Evolutionary conservation across 164 flowering plant species (phyloP), one percentile per base, ranked within the genome.

Genomic region (Stephania japonica): DNA sequence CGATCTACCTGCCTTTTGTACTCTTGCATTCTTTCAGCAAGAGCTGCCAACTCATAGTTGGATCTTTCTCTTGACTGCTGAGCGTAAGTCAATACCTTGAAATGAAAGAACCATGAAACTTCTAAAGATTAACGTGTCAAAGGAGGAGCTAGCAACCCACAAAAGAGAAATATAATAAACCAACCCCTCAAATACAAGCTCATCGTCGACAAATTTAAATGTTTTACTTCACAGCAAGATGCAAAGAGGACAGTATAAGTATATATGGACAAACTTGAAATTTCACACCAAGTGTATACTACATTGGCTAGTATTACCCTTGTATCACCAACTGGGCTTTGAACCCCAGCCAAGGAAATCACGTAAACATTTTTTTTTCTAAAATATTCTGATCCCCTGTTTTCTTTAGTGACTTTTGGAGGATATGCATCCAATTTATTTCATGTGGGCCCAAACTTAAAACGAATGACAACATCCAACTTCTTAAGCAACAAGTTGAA

Each of bases 11-110:
- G 97, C 80, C 91, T 87, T 80, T 86, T 87, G 82, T 84, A 93
- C 67, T 93, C 97, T 76, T 93, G 92, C 97, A 96, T 96, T 81
- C 88, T 89, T 75, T 91, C 98, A 76, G 82, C 84, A 72, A 96
- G 94, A 78, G 93, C 87, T 71, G 98, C 94, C 81, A 87, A 90
- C 81, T 96, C 99, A 83, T 89, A 87, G 80, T 90, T 87, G 67
- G 97, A 90, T 80, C 92, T 88, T 84, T 96, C 95, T 82, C 94
- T 89, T 59, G 97, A 89, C 67, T 94, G 96, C 71, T 91, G 94
- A 53, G 98, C 94, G 81, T 90, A 92, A 76, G 97, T 86, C 84
- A 91, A 82, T n/a, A 95, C 96, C 99, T 95, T 81, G 75, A 81
- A 70, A 82, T 78, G 6, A 73, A 62, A 6, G 38, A 70, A 67